A percentile compares a stretch with the other conserved stretches of the same genome.
phyloP scores from a whole-genome alignment of 768 basidiomycete genomes.

The Tephrocybe sp. region DNA sequence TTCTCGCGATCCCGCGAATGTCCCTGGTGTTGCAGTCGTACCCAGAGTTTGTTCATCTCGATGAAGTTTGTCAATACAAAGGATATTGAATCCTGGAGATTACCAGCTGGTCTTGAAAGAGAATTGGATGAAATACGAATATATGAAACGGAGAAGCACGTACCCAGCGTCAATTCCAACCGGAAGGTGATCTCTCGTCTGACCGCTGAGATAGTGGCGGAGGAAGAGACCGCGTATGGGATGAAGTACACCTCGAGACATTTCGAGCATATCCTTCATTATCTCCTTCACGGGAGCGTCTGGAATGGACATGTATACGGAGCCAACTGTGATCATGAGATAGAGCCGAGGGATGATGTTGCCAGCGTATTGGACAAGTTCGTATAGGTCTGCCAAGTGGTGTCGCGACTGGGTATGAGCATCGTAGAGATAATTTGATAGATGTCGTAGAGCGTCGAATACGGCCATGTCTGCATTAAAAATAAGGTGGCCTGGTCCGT shows the following conservation, averaged over 20 bases:
- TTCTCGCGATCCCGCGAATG: slow-evolving; percentile 97
- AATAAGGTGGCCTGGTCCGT: slow-evolving; percentile 2
- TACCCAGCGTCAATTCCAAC: slow-evolving; percentile 83
- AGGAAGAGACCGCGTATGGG: slow-evolving; percentile 96
- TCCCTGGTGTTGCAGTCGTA: slow-evolving; percentile 95
- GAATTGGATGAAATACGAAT: slow-evolving; percentile 5
- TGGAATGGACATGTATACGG: slow-evolving; percentile 97
- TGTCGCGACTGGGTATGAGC: slow-evolving; percentile 90
- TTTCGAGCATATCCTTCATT: slow-evolving; percentile 99
- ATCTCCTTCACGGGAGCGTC: slow-evolving; percentile 98
- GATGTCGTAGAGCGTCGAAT: slow-evolving; percentile 92
- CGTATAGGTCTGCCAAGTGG: slow-evolving; percentile 97
- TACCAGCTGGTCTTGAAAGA: slow-evolving; percentile 70
- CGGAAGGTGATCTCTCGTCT: slow-evolving; percentile 94
- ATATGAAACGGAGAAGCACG: slow-evolving; percentile 20
- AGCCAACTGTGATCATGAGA: slow-evolving; percentile 99
- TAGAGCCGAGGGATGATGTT: slow-evolving; percentile 93
- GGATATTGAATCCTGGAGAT: slow-evolving; percentile 90
- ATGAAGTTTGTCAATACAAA: slow-evolving; percentile 99
- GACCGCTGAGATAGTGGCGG: slow-evolving; percentile 93
- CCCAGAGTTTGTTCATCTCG: slow-evolving; percentile 99
- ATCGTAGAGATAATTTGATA: slow-evolving; percentile 95
- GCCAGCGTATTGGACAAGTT: slow-evolving; percentile 98
- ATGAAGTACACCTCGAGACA: slow-evolving; percentile 95
- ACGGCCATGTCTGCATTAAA: slow-evolving; percentile 90